These are phyloP conservation scores for Phytophthora chlamydospora DNA, from an alignment of 352 stramenopile genomes.

Conservation along the genomic window DNA sequence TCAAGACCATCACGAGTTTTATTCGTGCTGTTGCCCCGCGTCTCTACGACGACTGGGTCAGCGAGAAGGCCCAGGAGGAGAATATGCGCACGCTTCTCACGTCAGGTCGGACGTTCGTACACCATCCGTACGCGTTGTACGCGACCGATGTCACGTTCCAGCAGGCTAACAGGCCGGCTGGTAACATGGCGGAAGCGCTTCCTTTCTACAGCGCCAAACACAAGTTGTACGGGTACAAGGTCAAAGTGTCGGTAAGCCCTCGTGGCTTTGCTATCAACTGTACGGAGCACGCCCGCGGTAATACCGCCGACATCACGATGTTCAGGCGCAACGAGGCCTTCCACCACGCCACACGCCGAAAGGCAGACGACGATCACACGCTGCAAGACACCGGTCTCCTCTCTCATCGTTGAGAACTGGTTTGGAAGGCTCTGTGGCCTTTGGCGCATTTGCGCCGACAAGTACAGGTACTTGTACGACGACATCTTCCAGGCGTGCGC, in stretches of 20 bases:
- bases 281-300: neutral
- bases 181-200: conserved; percentile 1
- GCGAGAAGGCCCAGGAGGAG: neutral
- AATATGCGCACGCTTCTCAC: neutral
- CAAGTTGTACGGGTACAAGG: too few relatives aligned
- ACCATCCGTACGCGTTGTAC: conserved; percentile 9
- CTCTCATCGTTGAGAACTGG: conserved; percentile 7
- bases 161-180: conserved; percentile 2
- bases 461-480: conserved; percentile 3
- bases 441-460: conserved; percentile 3
- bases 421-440: conserved; percentile 6
- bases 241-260: neutral
- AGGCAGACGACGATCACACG: neutral
- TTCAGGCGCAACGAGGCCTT: conserved; percentile 5
- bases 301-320: conserved; percentile 4
- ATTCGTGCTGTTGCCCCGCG: neutral
- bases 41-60: neutral
- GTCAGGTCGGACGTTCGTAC: neutral
- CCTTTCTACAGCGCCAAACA: neutral
- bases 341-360: conserved; percentile 1
- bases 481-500: conserved; percentile 2
- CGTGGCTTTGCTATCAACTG: conserved; percentile 5
- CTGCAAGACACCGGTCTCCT: neutral
- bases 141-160: conserved; percentile 11
- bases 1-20: neutral